phyloP scores from a whole-genome alignment of 441 rosid genomes.

The Raphanus hybrid region DNA sequence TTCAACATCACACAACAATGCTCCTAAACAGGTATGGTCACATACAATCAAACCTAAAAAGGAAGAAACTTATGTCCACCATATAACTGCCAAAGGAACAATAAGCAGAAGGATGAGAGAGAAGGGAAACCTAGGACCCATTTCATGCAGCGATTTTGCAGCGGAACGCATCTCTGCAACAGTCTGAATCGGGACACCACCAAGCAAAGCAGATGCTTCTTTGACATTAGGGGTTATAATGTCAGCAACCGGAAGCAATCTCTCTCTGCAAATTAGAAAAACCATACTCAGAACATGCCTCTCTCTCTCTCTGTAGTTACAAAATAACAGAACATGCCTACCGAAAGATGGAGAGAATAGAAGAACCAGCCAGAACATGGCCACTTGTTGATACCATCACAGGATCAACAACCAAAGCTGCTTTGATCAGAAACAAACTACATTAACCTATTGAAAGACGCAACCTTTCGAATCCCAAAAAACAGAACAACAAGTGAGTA shows the following conservation, averaged over 20 bases:
- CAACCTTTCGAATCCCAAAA: neutral
- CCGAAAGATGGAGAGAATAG: slow-evolving; percentile 70
- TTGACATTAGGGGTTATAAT: slow-evolving; percentile 88
- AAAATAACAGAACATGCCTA: too few species aligned
- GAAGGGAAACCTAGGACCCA: slow-evolving; percentile 76
- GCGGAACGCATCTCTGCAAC: slow-evolving; percentile 83
- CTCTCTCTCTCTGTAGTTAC: neutral
- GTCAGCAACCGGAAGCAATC: slow-evolving; percentile 83
- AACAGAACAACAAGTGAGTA: slow-evolving; percentile 4
- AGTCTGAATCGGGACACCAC: slow-evolving; percentile 61
- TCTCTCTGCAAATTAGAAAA: slow-evolving; percentile 61
- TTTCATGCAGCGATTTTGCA: slow-evolving; percentile 65
- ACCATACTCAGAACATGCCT: slow-evolving; percentile 5
- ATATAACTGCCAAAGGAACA: neutral
- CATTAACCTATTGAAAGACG: slow-evolving; percentile 11
- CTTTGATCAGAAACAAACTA: slow-evolving; percentile 48
- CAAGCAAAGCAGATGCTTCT: slow-evolving; percentile 93
- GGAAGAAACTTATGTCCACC: too few species aligned
- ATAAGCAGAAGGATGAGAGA: neutral
- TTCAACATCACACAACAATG: slow-evolving; percentile 12
- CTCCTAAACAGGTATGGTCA: neutral
- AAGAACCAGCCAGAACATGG: slow-evolving; percentile 88
- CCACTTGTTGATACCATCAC: slow-evolving; percentile 99
- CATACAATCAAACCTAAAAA: slow-evolving; percentile 10
- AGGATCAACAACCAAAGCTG: slow-evolving; percentile 98